Conservation (phyloP, 1,284 basidiomycete genomes). For the Fomitiporia mediterranea region DNA sequence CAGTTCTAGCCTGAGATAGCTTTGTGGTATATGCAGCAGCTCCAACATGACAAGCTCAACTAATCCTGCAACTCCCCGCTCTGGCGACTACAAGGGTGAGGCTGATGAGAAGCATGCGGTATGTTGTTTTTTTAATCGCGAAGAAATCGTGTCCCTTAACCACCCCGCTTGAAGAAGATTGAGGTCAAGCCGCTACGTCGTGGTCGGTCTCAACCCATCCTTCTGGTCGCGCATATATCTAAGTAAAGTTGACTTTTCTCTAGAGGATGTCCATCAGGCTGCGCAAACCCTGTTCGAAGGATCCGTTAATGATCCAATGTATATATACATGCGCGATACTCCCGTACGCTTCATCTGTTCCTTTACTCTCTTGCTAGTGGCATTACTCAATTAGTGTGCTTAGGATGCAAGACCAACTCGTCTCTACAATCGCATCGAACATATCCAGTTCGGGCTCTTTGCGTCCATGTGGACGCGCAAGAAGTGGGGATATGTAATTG, state of each 20-base stretch:
- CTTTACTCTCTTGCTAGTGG: neutral
- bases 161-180: neutral
- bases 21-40: no score
- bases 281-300: neutral
- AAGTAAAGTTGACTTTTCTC: neutral
- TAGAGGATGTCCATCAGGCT: neutral
- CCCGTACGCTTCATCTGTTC: neutral
- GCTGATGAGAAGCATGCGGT: no score
- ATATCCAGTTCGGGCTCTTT: neutral
- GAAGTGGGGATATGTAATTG: neutral
- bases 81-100: no score
- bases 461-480: neutral
- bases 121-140: no score
- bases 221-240: neutral
- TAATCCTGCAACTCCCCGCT: no score
- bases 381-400: neutral
- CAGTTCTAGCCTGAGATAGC: no score
- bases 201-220: neutral
- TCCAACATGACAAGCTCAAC: no score
- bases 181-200: neutral
- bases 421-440: neutral
- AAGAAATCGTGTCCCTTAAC: neutral
- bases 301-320: neutral
- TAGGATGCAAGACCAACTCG: neutral
- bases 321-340: neutral